These are phyloP conservation scores for Barnettozyma pratensis DNA, from an alignment of 805 yeast genomes.

Conservation along the genomic window DNA sequence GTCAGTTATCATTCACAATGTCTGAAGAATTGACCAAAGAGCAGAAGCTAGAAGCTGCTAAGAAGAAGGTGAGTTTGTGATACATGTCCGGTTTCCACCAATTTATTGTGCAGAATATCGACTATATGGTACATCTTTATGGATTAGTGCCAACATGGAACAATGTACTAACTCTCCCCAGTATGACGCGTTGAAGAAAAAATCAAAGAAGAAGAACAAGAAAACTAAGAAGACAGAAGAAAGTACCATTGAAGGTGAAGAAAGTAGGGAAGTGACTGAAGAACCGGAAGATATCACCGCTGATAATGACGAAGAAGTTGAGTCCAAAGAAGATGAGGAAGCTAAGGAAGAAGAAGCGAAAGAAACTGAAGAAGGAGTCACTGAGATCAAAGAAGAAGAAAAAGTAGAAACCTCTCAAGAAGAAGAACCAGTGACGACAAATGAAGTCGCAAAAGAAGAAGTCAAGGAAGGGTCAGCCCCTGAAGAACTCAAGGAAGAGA, in stretches of 20 bases:
- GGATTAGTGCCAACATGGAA: too few relatives aligned
- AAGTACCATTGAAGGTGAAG: background rate
- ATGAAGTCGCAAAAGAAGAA: slow-evolving; percentile 3
- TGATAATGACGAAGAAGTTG: slow-evolving; percentile 3
- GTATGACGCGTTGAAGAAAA: slow-evolving; percentile 65
- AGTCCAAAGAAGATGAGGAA: slow-evolving; percentile 7
- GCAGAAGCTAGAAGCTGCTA: slow-evolving; percentile 68
- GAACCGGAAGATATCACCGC: slow-evolving; percentile 1
- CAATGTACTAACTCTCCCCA: slow-evolving; percentile 9
- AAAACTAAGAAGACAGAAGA: slow-evolving; percentile 23
- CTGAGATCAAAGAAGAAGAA: slow-evolving; percentile 7
- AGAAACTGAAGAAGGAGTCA: background rate
- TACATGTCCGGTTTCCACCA: too few relatives aligned
- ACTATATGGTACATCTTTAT: too few relatives aligned
- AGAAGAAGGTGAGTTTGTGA: slow-evolving; percentile 45
- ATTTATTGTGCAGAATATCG: too few relatives aligned
- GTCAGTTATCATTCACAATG: background rate
- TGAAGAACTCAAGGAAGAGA: slow-evolving; percentile 1
- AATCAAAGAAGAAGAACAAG: slow-evolving; percentile 42
- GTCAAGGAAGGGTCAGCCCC: slow-evolving; percentile 2
- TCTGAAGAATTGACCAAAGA: slow-evolving; percentile 37
- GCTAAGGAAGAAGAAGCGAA: slow-evolving; percentile 4
- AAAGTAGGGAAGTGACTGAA: slow-evolving; percentile 7
- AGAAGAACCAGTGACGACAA: too few relatives aligned
- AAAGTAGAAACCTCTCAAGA: background rate